Evolutionary conservation across 768 basidiomycete genomes (phyloP), one percentile per base, ranked within the genome.

Genomic region (Kwoniella sp.): DNA sequence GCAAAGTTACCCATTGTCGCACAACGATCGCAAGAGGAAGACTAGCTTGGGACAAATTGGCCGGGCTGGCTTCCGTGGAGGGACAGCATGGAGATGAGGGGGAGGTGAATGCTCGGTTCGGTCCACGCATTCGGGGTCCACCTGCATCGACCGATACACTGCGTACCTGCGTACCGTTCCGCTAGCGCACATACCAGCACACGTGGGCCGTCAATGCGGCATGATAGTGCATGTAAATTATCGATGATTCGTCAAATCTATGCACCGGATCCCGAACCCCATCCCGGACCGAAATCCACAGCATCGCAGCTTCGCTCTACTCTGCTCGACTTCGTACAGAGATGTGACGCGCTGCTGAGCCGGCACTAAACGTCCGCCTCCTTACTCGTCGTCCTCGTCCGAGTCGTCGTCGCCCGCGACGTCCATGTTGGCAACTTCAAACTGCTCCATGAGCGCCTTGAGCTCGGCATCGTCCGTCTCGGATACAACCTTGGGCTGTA

Each of bases 391-490:
- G 23, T 80, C 80, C 55, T 77, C 75, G 17, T 77, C 90, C 0
- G 90, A 93, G 53, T 90, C 89, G 71, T 95, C 93, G 79, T 97
- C 93, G 59, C 94, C 95, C 15, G 92, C 93, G 0, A 97, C 92
- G 77, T 99, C 94, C 4, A 89, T 91, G 79, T 99, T 99, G 83
- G 96, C 95, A 78, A 87, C 86, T 64, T 90, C 90, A 22, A 90
- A 93, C 81, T 92, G 91, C 41, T 90, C 92, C 95, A 99, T 97
- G 74, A 96, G 89, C 70, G 93, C 90, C 0, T 93, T 94, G 68
- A 99, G 86, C 79, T 97, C 96, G 71, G 93, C 90, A 81, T 99
- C 96, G 82, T 99, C 96, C 4, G 91, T 91, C 81, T 97, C 96
- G 26, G 92, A 93, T 38, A 99, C 90, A 1, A 95, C 93, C 85